These are phyloP conservation scores for Wickerhamomyces subpelliculosus DNA, from an alignment of 805 yeast genomes.

Conservation along the genomic window DNA sequence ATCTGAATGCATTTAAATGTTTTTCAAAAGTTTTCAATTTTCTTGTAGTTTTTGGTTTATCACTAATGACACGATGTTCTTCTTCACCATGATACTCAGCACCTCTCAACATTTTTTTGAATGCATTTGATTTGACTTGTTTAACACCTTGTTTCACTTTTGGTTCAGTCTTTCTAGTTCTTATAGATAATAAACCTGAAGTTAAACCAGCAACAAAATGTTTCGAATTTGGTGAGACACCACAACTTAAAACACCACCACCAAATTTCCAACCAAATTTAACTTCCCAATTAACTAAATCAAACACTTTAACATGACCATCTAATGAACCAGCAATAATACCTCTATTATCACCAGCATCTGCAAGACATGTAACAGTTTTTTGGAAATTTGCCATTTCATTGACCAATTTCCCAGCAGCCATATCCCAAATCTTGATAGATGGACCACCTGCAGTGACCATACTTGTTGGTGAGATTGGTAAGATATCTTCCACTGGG, in stretches of 20 bases:
- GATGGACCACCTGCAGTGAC: slow-evolving; percentile 77
- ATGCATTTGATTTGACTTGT: slow-evolving; percentile 50
- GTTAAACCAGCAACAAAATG: slow-evolving; percentile 91
- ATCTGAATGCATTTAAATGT: slow-evolving; percentile 78
- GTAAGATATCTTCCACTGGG: slow-evolving; percentile 82
- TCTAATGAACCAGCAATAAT: slow-evolving; percentile 90
- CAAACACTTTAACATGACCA: slow-evolving; percentile 95
- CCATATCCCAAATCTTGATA: slow-evolving; percentile 87
- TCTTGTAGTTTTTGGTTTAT: slow-evolving; percentile 45
- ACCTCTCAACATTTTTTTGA: slow-evolving; percentile 82
- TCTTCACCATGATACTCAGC: slow-evolving; percentile 86
- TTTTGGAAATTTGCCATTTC: slow-evolving; percentile 86
- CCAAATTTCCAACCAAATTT: slow-evolving; percentile 98
- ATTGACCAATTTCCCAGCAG: slow-evolving; percentile 63
- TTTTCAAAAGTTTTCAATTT: slow-evolving; percentile 78
- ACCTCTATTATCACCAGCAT: slow-evolving; percentile 63
- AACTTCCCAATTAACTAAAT: slow-evolving; percentile 74
- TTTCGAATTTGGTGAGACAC: slow-evolving; percentile 77
- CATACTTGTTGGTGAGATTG: slow-evolving; percentile 61
- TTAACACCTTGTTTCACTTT: slow-evolving; percentile 44
- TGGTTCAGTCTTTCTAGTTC: slow-evolving; percentile 75
- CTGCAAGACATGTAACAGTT: slow-evolving; percentile 79
- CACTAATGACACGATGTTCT: slow-evolving; percentile 65
- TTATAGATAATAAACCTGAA: slow-evolving; percentile 79
- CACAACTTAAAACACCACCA: slow-evolving; percentile 85